Evolutionary conservation across 148 eudicot genomes (phyloP).

Genomic region (Persicaria maculosa): DNA sequence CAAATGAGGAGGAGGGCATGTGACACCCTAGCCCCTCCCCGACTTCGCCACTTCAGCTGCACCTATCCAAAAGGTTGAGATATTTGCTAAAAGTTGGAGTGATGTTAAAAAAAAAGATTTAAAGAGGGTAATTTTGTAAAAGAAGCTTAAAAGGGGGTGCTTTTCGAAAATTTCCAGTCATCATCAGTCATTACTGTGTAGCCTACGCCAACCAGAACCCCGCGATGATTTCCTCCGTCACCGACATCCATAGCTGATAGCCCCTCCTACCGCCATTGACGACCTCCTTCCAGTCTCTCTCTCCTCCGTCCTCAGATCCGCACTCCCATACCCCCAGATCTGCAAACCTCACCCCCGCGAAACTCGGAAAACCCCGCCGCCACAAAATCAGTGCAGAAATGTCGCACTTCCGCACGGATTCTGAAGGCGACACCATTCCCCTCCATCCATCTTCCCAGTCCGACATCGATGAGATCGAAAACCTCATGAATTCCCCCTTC

Average conservation of each 20-base stretch:
- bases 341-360: background rate
- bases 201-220: background rate
- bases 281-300: background rate
- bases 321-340: background rate
- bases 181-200: too few relatives aligned
- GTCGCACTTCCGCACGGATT: conserved; percentile 14
- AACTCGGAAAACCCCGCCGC: too few relatives aligned
- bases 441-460: conserved; percentile 75
- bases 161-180: too few relatives aligned
- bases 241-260: background rate
- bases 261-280: conserved; percentile 1
- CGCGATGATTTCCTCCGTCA: background rate
- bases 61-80: too few relatives aligned
- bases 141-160: too few relatives aligned
- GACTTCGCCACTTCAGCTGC: too few relatives aligned
- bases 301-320: too few relatives aligned
- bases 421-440: conserved; percentile 34
- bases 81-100: too few relatives aligned
- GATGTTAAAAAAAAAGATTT: too few relatives aligned
- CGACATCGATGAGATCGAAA: conserved; percentile 96
- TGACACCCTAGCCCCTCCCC: too few relatives aligned
- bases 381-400: conserved; percentile 2
- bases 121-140: too few relatives aligned
- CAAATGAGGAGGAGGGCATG: too few relatives aligned
- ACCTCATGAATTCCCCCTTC: conserved; percentile 54